These are phyloP conservation scores for Halenospora varia DNA, from an alignment of 495 filamentous ascomycete genomes.

Conservation along the genomic window DNA sequence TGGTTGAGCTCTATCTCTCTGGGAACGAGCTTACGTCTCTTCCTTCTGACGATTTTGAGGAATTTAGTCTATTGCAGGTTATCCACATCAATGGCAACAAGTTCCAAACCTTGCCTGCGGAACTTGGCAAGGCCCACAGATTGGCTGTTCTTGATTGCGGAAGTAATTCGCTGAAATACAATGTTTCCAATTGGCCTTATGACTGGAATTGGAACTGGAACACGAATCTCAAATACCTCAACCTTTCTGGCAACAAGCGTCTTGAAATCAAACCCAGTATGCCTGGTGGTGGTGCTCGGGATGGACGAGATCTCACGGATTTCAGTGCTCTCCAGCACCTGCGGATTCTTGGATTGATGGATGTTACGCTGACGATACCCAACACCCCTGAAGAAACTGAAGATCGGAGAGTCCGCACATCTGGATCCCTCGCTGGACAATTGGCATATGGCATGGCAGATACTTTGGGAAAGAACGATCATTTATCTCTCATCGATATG, in stretches of 20 bases:
- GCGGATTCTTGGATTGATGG: constrained; percentile 90
- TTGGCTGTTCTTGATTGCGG: constrained; percentile 89
- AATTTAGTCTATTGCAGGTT: constrained; percentile 77
- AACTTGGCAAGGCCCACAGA: constrained; percentile 90
- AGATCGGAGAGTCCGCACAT: constrained; percentile 91
- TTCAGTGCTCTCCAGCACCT: constrained; percentile 86
- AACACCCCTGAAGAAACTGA: constrained; percentile 93
- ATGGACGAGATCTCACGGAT: constrained; percentile 77
- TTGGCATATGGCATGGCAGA: constrained; percentile 98
- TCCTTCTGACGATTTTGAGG: constrained; percentile 91
- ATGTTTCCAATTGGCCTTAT: constrained; percentile 98
- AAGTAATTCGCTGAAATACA: constrained; percentile 97
- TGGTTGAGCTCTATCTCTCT: constrained; percentile 90
- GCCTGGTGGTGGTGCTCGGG: constrained; percentile 43
- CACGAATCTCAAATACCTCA: constrained; percentile 88
- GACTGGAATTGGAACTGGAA: constrained; percentile 99
- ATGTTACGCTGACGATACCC: constrained; percentile 90
- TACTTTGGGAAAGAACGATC: constrained; percentile 86
- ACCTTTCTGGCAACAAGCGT: constrained; percentile 94
- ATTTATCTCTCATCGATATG: constrained; percentile 96
- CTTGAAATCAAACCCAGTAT: constrained; percentile 92
- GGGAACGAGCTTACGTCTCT: constrained; percentile 90
- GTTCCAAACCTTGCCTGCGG: constrained; percentile 93
- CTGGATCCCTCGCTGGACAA: constrained; percentile 81
- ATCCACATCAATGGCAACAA: constrained; percentile 96